Conservation (phyloP, 2,329 filamentous ascomycete species). For the Hypoxylon sp. region DNA sequence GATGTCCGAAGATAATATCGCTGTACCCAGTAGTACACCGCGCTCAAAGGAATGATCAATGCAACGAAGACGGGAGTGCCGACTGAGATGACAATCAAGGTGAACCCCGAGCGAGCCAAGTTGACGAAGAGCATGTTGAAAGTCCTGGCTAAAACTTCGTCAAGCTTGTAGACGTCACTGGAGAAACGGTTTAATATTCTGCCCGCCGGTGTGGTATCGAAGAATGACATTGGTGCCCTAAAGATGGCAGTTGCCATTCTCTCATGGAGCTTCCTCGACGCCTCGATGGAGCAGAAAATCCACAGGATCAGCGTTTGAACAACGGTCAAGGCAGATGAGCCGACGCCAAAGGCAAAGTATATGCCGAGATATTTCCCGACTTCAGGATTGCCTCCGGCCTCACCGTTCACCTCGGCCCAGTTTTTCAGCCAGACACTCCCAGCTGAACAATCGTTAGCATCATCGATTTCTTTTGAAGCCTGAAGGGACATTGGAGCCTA, state of each 20-base stretch:
- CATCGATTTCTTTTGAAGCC: conserved; percentile 35
- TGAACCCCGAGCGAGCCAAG: conserved; percentile 81
- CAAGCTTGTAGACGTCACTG: conserved; percentile 84
- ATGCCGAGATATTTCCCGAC: conserved; percentile 93
- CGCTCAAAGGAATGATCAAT: conserved; percentile 82
- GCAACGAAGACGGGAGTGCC: conserved; percentile 84
- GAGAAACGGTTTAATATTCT: conserved; percentile 97
- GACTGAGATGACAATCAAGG: conserved; percentile 84
- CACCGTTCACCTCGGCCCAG: conserved; percentile 86
- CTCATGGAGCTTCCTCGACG: conserved; percentile 95
- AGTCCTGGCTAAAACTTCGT: conserved; percentile 93
- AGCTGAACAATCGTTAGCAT: conserved; percentile 57
- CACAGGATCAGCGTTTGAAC: conserved; percentile 94
- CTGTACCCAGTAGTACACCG: conserved; percentile 92
- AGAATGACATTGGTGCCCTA: conserved; percentile 98
- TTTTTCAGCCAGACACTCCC: conserved; percentile 93
- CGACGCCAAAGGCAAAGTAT: conserved; percentile 95
- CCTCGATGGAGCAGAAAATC: conserved; percentile 99
- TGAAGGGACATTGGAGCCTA: conserved; percentile 55
- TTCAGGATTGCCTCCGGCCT: conserved; percentile 74
- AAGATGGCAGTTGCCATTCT: conserved; percentile 98
- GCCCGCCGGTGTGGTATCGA: conserved; percentile 96
- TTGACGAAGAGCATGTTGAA: conserved; percentile 98
- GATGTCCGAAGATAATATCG: conserved; percentile 97
- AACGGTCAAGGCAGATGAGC: conserved; percentile 85